These are phyloP conservation scores for Psilocybe mexicana DNA, from an alignment of 1,284 basidiomycete genomes.

Conservation along the genomic window DNA sequence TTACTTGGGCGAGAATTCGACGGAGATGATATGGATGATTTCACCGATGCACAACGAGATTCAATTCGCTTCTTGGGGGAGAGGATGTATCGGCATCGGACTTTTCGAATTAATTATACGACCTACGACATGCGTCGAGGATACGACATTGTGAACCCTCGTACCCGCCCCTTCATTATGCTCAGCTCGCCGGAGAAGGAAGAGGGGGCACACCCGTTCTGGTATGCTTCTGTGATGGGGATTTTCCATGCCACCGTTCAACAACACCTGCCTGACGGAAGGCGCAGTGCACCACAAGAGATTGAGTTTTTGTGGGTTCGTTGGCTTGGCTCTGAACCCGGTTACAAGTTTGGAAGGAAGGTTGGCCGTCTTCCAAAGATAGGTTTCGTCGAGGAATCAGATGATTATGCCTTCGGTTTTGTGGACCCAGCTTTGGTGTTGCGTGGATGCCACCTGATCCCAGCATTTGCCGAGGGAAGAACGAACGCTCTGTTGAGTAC, in stretches of 20 bases:
- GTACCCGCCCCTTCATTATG: conserved; percentile 37
- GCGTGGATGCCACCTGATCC: conserved; percentile 20
- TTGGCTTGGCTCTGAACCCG: conserved; percentile 16
- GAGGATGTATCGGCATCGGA: conserved; percentile 32
- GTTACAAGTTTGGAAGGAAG: conserved; percentile 11
- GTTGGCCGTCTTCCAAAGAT: conserved; percentile 12
- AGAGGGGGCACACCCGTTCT: conserved; percentile 7
- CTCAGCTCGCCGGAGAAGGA: conserved; percentile 19
- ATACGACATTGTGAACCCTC: conserved; percentile 37
- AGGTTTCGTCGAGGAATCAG: conserved; percentile 14
- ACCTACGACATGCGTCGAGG: conserved; percentile 40
- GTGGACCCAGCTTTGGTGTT: conserved; percentile 20
- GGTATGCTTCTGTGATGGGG: conserved; percentile 6
- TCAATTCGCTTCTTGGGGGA: conserved; percentile 27
- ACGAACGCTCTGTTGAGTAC: conserved; percentile 2
- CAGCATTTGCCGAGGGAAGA: conserved; percentile 7
- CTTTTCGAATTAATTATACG: conserved; percentile 42
- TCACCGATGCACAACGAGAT: conserved; percentile 19
- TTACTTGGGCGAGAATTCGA: conserved; percentile 8
- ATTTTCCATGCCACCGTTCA: conserved; percentile 8
- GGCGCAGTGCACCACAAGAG: not conserved
- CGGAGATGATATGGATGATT: conserved; percentile 9
- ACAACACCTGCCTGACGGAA: not conserved
- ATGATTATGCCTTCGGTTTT: conserved; percentile 20
- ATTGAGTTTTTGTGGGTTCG: conserved; percentile 14